Conservation (phyloP, 345 rosid species). For the Lepidium aucheri region DNA sequence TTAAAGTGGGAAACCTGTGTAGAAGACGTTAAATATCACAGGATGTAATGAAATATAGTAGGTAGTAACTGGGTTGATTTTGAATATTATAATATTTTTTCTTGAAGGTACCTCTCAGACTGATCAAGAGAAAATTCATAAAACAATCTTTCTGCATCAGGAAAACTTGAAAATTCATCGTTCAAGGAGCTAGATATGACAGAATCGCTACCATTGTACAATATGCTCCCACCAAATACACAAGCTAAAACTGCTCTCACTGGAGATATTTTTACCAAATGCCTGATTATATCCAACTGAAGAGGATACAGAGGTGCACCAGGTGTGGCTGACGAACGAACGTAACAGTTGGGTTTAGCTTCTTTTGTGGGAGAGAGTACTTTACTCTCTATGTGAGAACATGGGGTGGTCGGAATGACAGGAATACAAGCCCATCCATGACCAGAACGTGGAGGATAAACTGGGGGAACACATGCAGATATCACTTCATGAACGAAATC, state of each 20-base stretch:
- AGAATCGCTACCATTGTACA: conserved; percentile 61
- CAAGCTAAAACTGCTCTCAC: conserved; percentile 93
- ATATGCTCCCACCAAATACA: conserved; percentile 91
- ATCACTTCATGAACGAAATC: conserved; percentile 98
- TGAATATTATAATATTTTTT: background rate
- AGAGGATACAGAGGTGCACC: conserved; percentile 86
- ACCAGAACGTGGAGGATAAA: conserved; percentile 93
- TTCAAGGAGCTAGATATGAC: conserved; percentile 59
- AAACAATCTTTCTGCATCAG: conserved; percentile 70
- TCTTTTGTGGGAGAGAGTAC: conserved; percentile 60
- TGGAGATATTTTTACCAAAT: conserved; percentile 89
- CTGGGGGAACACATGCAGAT: conserved; percentile 96
- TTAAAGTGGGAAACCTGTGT: conserved; percentile 82
- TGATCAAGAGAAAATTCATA: conserved; percentile 98
- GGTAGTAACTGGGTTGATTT: conserved; percentile 16
- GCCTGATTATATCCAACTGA: conserved; percentile 81
- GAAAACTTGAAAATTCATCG: conserved; percentile 49
- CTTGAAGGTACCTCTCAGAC: conserved; percentile 72
- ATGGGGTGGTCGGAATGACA: conserved; percentile 44
- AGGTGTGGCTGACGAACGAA: conserved; percentile 61
- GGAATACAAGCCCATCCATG: conserved; percentile 99
- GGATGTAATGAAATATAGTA: conserved; percentile 6
- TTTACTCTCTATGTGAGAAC: conserved; percentile 53
- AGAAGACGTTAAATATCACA: background rate
- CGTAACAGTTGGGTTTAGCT: conserved; percentile 66